Evolutionary conservation across 2,329 filamentous ascomycete genomes (phyloP), one percentile per base, ranked within the genome.

Genomic region (Setomelanomma holmii): DNA sequence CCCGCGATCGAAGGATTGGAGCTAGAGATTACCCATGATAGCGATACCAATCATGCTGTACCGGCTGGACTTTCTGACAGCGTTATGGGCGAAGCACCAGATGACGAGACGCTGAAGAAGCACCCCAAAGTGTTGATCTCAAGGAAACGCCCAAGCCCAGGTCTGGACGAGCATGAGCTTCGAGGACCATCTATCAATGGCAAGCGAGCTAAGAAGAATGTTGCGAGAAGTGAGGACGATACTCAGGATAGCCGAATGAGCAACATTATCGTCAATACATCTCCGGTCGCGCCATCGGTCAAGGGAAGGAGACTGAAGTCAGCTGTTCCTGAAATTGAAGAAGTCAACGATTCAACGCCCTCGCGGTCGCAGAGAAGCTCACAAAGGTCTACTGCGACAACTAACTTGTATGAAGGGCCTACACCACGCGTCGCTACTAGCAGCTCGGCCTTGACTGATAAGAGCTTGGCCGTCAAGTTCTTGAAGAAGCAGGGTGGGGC

Each of bases 391-490:
- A 35, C 30, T 22, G 35, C 40, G 7, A 49, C 36, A 16, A 36
- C 52, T 24, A 53, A 55, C 16, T 33, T 45, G 7, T 74, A 74
- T 44, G 48, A 58, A 14, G 68, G 68, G 1, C 50, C 60, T 0
- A 49, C 53, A 17, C 70, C 72, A 2, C 59, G 59, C n/a, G 61
- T 75, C 4, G 68, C 68, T 4, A 68, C 69, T 36, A 75, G 72
- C 45, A 73, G 71, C 41, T 74, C 69, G 2, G 51, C 55, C 14
- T 64, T 74, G 20, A 49, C 54, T 8, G 55, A 67, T 0, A 57
- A 61, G 17, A 62, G 57, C 5, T 47, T 57, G 5, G 48, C 66
- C 6, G 56, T 68, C 7, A 71, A 63, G 19, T 78, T 74, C 52
- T 60, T 78, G 20, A 73, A 67, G 30, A 67, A 62, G 21, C 64